Evolutionary conservation across 1,139 yeast genomes (phyloP), one percentile per base, ranked within the genome.

Genomic region (Geotrichum aggregatum): DNA sequence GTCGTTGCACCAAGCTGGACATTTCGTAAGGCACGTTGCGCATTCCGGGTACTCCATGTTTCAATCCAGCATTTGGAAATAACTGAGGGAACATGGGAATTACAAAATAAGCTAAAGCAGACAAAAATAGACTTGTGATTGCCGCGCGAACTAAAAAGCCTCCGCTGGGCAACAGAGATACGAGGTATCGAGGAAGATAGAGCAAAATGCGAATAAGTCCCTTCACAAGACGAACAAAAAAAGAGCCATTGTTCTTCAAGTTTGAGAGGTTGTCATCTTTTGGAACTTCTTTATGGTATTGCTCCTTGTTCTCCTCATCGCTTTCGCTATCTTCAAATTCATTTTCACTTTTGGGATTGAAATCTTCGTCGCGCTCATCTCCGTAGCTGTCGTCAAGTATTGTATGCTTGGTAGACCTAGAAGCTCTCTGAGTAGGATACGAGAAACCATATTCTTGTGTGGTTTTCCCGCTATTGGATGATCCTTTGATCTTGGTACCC

Each of bases 291-390:
- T 36, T 50, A 10, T 33, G 30, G 16, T 18, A 33, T 18, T 40
- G 41, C 26, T 40, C 47, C 21, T 21, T 44, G 18, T 36, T 28
- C 30, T 49, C 52, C 5, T 44, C 52, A 11, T 49, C 35, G 26
- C 19, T 18, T 8, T 40, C 49, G 19, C 47, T 42, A 24, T 8
- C 5, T 24, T 24, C 28, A 24, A 8, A 24, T 10, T 39, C 46
- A 13, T 22, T 28, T n/a, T 38, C 40, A 13, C 41, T 26, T 14
- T 22, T 28, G 1, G 47, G 52, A 1, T 14, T 21, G 40, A 31
- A 50, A 18, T 33, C 45, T 16, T 34, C 38, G 14, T 38, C 49
- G 24, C 13, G 11, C n/a, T 40, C 42, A 8, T 26, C 43, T 19
- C 31, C 22, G 7, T 19, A 6, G 26, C 36, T 38, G 6, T 38